Percentiles rank a stretch among this genome's conserved stretches.
phyloP scores from a whole-genome alignment of 805 yeast genomes.

The Candida michaelii region DNA sequence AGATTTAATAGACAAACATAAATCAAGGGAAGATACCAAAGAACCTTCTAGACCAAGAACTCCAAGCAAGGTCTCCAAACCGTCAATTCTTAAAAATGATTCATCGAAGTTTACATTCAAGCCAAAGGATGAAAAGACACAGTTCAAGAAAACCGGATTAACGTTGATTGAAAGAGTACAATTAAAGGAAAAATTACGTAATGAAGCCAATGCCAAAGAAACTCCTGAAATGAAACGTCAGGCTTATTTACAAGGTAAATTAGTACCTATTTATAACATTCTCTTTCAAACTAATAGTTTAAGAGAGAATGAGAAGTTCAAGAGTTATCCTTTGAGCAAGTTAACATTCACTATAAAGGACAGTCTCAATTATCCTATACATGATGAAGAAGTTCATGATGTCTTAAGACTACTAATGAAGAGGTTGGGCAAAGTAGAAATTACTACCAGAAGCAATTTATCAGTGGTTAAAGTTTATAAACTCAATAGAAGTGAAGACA shows the following conservation, averaged over 20 bases:
- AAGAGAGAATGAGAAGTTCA: constrained; percentile 2
- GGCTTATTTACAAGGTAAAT: constrained; percentile 26
- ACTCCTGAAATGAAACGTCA: constrained; percentile 24
- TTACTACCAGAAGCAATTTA: constrained; percentile 23
- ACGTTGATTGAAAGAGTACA: constrained; percentile 38
- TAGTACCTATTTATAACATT: constrained; percentile 32
- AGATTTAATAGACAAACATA: constrained; percentile 8
- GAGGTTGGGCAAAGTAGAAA: constrained; percentile 19
- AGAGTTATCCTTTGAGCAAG: constrained; percentile 25
- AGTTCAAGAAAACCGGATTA: constrained; percentile 24
- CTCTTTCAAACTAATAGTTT: constrained; percentile 26
- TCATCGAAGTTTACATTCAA: constrained; percentile 36
- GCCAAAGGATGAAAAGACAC: constrained; percentile 21
- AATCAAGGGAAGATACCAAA: not conserved
- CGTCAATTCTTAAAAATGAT: constrained; percentile 29
- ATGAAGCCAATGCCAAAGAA: constrained; percentile 14
- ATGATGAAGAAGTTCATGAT: constrained; percentile 30
- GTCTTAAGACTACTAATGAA: constrained; percentile 21
- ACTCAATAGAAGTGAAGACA: constrained; percentile 29
- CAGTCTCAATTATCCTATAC: constrained; percentile 31
- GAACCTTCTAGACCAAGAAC: constrained; percentile 2
- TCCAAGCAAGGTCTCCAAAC: constrained; percentile 21
- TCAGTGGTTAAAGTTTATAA: constrained; percentile 26
- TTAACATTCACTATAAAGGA: constrained; percentile 31
- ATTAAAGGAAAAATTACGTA: constrained; percentile 31